Conservation (phyloP, 257 asterid species). For the Lithospermum erythrorhizon region DNA sequence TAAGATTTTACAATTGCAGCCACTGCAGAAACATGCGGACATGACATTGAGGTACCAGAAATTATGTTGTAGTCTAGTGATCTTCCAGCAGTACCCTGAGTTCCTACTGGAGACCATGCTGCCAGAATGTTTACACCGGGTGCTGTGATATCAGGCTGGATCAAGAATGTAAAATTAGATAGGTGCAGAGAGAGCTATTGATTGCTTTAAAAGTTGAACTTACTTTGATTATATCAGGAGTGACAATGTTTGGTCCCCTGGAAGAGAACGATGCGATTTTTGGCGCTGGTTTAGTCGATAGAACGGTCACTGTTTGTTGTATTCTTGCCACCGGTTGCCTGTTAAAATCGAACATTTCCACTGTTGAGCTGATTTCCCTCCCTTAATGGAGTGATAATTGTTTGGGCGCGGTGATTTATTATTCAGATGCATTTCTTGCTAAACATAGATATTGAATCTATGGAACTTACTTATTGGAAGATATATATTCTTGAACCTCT, state of each 20-base stretch:
- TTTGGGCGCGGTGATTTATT: neutral
- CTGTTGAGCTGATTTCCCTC: neutral
- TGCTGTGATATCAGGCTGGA: no score
- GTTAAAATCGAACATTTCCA: conserved; percentile 4
- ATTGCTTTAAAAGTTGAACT: neutral
- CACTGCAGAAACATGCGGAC: no score
- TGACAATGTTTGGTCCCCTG: conserved; percentile 44
- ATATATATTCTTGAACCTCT: conserved; percentile 30
- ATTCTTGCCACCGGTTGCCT: conserved; percentile 52
- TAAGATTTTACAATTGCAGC: no score
- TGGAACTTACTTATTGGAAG: conserved; percentile 25
- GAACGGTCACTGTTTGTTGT: conserved; percentile 21
- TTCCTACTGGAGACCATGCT: no score
- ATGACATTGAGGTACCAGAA: no score
- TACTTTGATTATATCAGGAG: conserved; percentile 51
- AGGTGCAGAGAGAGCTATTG: no score
- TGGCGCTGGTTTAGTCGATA: conserved; percentile 37
- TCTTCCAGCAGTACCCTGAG: no score
- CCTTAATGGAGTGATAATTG: neutral
- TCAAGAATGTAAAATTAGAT: no score
- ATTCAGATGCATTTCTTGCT: conserved; percentile 1
- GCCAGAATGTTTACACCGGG: no score
- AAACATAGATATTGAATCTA: neutral
- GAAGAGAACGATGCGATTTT: conserved; percentile 33
- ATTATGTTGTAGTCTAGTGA: no score